Percentiles rank a stretch among this genome's conserved stretches.
Conservation (phyloP, 1,284 basidiomycete species). For the Cryptococcus maquisensis region DNA sequence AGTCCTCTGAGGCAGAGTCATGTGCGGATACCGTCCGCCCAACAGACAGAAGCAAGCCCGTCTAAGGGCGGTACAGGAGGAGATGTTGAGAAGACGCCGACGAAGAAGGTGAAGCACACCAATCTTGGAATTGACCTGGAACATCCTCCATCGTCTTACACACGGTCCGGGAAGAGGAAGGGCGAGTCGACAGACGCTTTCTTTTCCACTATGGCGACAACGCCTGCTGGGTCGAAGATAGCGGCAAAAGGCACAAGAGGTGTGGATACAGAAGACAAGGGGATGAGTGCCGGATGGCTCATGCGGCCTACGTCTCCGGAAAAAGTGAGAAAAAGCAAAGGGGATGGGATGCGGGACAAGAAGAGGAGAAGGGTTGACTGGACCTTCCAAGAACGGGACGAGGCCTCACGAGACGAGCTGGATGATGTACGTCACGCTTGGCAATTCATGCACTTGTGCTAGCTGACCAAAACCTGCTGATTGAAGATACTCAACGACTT, state of each 20-base stretch:
- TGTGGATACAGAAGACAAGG: constrained; percentile 3
- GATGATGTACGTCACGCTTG: not conserved
- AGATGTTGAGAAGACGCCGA: constrained; percentile 21
- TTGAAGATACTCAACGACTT: constrained; percentile 10
- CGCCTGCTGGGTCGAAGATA: not conserved
- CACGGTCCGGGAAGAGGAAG: constrained; percentile 8
- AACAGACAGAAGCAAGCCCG: not conserved
- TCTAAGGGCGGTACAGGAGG: constrained; percentile 6
- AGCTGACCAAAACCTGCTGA: not conserved
- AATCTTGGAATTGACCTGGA: constrained; percentile 21
- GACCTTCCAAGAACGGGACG: constrained; percentile 25
- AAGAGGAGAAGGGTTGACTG: constrained; percentile 27
- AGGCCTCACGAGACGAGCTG: not conserved
- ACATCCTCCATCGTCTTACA: constrained; percentile 4
- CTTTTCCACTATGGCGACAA: constrained; percentile 28
- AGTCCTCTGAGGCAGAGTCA: constrained; percentile 29
- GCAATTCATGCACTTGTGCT: not conserved
- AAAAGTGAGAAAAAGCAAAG: not conserved
- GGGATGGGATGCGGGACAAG: constrained; percentile 3
- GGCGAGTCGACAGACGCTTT: constrained; percentile 28
- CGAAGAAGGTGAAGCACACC: constrained; percentile 21
- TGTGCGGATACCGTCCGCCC: constrained; percentile 13
- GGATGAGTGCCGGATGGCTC: constrained; percentile 7
- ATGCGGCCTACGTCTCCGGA: not conserved
- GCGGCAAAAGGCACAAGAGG: not conserved